These are phyloP conservation scores for Lithocarpus polystachyus DNA, from an alignment of 306 rosid species.

Conservation along the genomic window DNA sequence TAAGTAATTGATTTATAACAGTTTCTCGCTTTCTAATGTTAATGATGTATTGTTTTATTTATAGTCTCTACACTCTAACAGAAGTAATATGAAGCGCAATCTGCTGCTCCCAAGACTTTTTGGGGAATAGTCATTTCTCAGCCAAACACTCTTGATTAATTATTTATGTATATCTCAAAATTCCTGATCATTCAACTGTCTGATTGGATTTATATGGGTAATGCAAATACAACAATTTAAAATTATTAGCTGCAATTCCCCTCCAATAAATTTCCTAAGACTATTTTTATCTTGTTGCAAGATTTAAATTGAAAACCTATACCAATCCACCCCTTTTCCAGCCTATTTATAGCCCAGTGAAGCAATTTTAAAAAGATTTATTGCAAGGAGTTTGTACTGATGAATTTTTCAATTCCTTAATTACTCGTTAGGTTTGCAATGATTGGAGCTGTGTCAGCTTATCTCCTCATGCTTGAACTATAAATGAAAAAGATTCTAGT, in stretches of 20 bases:
- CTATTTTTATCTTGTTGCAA: background rate
- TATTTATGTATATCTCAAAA: background rate
- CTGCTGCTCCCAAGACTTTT: background rate
- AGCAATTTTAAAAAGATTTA: background rate
- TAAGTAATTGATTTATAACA: background rate
- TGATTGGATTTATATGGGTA: background rate
- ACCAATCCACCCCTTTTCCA: background rate
- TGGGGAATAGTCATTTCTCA: background rate
- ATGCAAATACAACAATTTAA: background rate
- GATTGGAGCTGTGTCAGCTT: background rate
- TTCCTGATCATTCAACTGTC: background rate
- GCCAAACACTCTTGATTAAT: background rate
- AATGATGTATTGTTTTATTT: background rate
- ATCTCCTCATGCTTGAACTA: background rate
- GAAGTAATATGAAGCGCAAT: background rate
- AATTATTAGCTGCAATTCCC: background rate
- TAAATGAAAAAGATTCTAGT: background rate
- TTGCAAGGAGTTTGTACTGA: background rate
- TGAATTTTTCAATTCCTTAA: background rate
- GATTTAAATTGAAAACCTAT: background rate
- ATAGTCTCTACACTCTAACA: background rate
- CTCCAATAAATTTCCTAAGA: background rate
- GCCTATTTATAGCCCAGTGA: background rate
- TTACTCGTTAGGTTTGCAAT: background rate
- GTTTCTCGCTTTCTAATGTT: background rate